Percentiles rank a stretch among this genome's conserved stretches.
Evolutionary conservation across 1,284 basidiomycete genomes (phyloP).

Genomic region (Salmacisia buchloeana): DNA sequence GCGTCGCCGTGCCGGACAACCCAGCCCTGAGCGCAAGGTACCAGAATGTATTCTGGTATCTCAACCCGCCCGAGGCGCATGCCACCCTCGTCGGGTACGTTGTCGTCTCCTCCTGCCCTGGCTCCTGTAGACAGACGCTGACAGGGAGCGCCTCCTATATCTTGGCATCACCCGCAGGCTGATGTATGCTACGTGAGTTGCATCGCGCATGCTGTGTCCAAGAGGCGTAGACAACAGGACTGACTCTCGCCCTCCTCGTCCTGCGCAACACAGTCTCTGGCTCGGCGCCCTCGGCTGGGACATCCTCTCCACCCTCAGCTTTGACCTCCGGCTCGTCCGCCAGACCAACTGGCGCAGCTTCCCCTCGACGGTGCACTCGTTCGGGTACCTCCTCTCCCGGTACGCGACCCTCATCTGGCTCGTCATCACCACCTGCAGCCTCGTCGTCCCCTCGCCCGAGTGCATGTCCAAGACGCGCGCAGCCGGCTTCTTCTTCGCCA

Average conservation of each 20-base stretch:
- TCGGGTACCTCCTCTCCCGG: conserved; percentile 32
- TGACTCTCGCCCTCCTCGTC: background rate
- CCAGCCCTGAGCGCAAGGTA: background rate
- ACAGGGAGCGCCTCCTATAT: background rate
- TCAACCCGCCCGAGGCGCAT: background rate
- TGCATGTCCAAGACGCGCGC: conserved; percentile 26
- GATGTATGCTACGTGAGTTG: no score
- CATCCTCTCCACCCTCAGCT: conserved; percentile 29
- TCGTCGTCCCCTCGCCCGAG: conserved; percentile 24
- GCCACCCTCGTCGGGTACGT: background rate
- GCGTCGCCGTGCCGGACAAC: background rate
- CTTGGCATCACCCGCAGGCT: no score
- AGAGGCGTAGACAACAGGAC: background rate
- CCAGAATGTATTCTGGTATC: conserved; percentile 5
- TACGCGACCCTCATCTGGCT: conserved; percentile 36
- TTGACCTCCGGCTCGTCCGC: conserved; percentile 28
- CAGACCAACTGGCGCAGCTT: conserved; percentile 32
- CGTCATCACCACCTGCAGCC: conserved; percentile 26
- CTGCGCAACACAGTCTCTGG: conserved; percentile 18
- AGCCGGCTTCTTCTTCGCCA: conserved; percentile 25
- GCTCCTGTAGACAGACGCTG: background rate
- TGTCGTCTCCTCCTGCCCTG: background rate
- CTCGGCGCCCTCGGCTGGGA: conserved; percentile 43
- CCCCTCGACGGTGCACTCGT: conserved; percentile 31
- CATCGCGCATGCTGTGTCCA: background rate